phyloP scores from a whole-genome alignment of 768 basidiomycete genomes.

The Agrocybe praecox region DNA sequence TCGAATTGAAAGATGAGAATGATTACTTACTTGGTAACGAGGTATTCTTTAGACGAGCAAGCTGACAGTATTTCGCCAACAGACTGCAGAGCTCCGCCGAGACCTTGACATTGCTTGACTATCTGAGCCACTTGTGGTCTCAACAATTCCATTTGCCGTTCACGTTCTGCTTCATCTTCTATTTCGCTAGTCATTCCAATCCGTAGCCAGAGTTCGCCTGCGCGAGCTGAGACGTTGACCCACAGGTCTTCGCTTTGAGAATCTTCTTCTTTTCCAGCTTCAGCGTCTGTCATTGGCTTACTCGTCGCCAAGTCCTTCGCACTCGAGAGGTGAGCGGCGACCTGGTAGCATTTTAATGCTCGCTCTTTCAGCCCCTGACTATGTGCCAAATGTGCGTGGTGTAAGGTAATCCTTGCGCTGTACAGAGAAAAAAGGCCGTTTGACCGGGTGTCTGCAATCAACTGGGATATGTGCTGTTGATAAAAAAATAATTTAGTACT shows the following conservation, averaged over 20 bases:
- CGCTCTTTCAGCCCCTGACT: constrained; percentile 53
- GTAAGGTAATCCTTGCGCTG: constrained; percentile 63
- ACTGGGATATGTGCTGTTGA: constrained; percentile 20
- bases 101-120: constrained; percentile 44
- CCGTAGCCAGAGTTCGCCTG: constrained; percentile 35
- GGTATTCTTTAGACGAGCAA: constrained; percentile 54
- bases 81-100: constrained; percentile 57
- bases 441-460: constrained; percentile 67
- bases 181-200: constrained; percentile 25
- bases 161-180: constrained; percentile 15
- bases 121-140: constrained; percentile 37
- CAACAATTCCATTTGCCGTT: constrained; percentile 30
- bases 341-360: constrained; percentile 63
- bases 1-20: constrained; percentile 11
- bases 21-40: constrained; percentile 60
- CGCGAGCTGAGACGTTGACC: constrained; percentile 33
- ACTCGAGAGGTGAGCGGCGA: constrained; percentile 53
- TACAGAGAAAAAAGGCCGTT: constrained; percentile 56
- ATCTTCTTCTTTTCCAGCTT: constrained; percentile 20
- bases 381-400: constrained; percentile 77
- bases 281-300: background rate
- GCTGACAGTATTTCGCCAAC: constrained; percentile 59
- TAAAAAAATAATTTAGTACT: background rate
- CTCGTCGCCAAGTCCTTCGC: constrained; percentile 4
- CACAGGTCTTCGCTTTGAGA: constrained; percentile 29